Evolutionary conservation across 2,329 filamentous ascomycete species (phyloP).

Genomic region (Metarhizium anisopliae): DNA sequence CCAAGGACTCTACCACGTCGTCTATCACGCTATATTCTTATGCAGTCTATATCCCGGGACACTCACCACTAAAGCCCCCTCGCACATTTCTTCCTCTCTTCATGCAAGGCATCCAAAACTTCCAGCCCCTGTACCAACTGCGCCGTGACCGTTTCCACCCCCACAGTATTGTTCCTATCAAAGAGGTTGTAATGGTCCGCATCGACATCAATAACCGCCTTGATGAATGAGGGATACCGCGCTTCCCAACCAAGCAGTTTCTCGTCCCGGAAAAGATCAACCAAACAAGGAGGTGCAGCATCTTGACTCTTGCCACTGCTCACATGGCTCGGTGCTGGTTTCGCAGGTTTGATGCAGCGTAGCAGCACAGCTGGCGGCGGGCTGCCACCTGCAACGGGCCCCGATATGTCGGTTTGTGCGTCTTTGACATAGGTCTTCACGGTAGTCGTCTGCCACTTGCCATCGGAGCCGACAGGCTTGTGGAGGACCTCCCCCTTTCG

Average conservation of each 20-base stretch:
- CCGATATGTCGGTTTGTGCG: neutral
- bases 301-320: constrained; percentile 1
- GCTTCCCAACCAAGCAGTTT: constrained; percentile 19
- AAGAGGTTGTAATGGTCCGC: constrained; percentile 19
- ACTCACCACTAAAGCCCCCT: neutral
- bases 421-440: neutral
- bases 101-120: constrained; percentile 4
- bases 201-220: constrained; percentile 17
- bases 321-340: neutral
- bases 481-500: constrained; percentile 12
- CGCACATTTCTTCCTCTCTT: neutral
- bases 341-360: constrained; percentile 10
- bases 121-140: constrained; percentile 8
- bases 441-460: constrained; percentile 8
- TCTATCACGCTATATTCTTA: neutral
- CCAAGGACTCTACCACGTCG: neutral
- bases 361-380: constrained; percentile 18
- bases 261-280: constrained; percentile 18
- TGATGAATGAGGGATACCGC: constrained; percentile 18
- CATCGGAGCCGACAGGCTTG: constrained; percentile 10
- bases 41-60: neutral
- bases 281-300: constrained; percentile 7
- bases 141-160: constrained; percentile 9
- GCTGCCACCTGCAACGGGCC: constrained; percentile 2
- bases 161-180: constrained; percentile 7